Base-by-base conservation (phyloP, 2,329 filamentous ascomycete species). In the Xylariomycetidae sp. region DNA sequence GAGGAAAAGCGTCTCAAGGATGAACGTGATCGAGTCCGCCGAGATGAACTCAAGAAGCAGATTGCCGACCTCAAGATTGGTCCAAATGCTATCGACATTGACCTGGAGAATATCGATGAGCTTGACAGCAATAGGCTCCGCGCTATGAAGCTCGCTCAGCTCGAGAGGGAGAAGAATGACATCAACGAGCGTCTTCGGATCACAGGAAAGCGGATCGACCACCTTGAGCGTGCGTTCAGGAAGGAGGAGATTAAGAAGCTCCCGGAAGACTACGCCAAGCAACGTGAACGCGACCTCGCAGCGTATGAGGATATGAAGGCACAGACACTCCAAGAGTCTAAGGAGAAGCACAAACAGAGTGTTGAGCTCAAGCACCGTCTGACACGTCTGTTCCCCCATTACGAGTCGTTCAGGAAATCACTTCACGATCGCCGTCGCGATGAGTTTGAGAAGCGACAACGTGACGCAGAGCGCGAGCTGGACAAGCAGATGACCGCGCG, bases 161-260 rank as follows among this genome's bases (percentile, higher is more conserved):
- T 98, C 9, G 92, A 97, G 68, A 89, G 90, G 51, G 92, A 97
- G 72, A 98, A 97, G 82, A 94, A 90, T 56, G 88, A 92, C 56
- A 81, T 96, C 48, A 87, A 85, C 45, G 88, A 96, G 66, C 88
- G 85, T 59, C 78, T 97, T 33, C 83, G 88, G 52, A 80, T 94
- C 51, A 94, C 89, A 40, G 88, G 85, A 61, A 97, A 96, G 78
- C 85, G 92, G 45, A 86, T 96, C 53, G 92, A 98, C 58, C 90
- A 98, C 66, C 70, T 98, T 51, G 92, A 98, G 71, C 86, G 92
- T 69, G 92, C 92, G 23, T 94, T 94, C 76, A 83, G 92, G 54
- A 87, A 90, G 61, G 92, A 97, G 67, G 92, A 98, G 64, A 68
- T 83, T 55, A 95, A 96, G 77, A 90, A 96, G 65, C 70, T 97